phyloP scores from a whole-genome alignment of 2,329 filamentous ascomycete species.

The Fusarium longipes region DNA sequence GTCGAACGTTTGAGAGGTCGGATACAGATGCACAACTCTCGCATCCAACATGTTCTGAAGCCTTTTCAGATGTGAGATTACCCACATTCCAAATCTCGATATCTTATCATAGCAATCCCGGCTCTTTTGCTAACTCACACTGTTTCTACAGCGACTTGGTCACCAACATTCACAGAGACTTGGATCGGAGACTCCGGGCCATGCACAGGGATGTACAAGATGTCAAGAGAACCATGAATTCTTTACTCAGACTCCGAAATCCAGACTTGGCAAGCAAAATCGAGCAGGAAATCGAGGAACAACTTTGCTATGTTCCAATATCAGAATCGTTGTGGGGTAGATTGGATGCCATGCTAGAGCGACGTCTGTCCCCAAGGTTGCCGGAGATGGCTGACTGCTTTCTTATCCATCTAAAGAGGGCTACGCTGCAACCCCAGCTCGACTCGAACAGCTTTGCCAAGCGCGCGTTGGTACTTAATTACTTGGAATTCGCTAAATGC shows the following conservation, averaged over 20 bases:
- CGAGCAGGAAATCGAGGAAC: neutral
- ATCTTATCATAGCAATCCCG: no score
- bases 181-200: neutral
- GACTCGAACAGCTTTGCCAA: neutral
- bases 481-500: neutral
- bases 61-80: neutral
- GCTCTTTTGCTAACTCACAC: neutral
- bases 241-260: neutral
- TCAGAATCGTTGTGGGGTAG: neutral
- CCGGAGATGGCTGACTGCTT: neutral
- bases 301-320: neutral
- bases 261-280: neutral
- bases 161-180: neutral
- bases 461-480: neutral
- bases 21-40: neutral
- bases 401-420: neutral
- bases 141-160: neutral
- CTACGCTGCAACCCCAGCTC: neutral
- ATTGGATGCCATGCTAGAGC: neutral
- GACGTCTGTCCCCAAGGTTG: neutral
- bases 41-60: neutral
- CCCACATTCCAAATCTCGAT: neutral
- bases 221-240: neutral
- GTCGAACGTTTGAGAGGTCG: neutral
- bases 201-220: neutral